Base-by-base conservation (phyloP, 176 grass and related monocot genomes). In the Triticum aestivum region DNA sequence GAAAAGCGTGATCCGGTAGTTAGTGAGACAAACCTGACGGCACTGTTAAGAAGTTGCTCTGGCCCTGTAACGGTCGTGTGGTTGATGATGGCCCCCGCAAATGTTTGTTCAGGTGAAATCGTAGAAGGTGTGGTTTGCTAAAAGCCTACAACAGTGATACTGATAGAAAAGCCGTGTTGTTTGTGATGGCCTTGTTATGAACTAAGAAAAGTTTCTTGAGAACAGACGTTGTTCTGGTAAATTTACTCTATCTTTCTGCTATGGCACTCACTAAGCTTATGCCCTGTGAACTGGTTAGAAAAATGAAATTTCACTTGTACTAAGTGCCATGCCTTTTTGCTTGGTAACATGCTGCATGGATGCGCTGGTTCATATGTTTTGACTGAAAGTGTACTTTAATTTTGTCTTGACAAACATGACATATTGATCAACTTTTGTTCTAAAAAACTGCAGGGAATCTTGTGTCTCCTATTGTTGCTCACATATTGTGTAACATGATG, bases 401-500 rank as follows among this genome's bases (percentile, higher is more conserved):
- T 27, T 89, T 68, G 24, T 21, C 82, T 80, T 73, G 2, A 58
- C 49, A 70, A 82, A 49, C 15, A 11, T 88, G 66, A 15, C 18
- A 30, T 79, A 63, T 83, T 63, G 42, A 75, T 81, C 32, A 83
- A 85, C 6, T 79, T 61, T 30, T 18, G 5, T 86, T 65, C 45
- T 30, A 15, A 69, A 33, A 69, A 79, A 42, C 6, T 88, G 26
- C 82, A 95, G 96, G 93, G 9, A 91, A 92, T 78, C 66, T 98
- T 38, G 15, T 94, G 35, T 84, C 91, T 77, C 91, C 96, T 24
- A 89, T 98, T 87, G 75, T 92, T 69, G 96, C 91, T 71, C 96
- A 98, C 64, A 68, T 98, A 79, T 88, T 98, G 65, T 98, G 96
- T 81, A 98, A 98, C 83, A 77, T 92, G 82, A 95, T 98, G 96